These are phyloP conservation scores for Lyophyllum shimeji DNA, from an alignment of 768 basidiomycete species.

Conservation along the genomic window DNA sequence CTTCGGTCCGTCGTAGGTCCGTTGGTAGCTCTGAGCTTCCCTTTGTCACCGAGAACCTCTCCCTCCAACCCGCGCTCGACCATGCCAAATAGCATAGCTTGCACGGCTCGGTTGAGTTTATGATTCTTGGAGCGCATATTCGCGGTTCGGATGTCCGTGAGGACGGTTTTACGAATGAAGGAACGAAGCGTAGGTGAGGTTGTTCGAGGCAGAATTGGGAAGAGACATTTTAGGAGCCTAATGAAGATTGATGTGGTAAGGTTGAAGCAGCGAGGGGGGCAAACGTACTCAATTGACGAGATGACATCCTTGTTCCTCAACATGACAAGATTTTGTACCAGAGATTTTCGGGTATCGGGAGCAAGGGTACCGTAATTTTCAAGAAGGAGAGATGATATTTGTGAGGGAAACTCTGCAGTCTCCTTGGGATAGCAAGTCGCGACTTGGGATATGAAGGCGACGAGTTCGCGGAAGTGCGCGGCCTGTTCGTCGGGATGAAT, in stretches of 20 bases:
- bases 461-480: slow-evolving; percentile 80
- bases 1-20: slow-evolving; percentile 37
- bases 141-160: slow-evolving; percentile 89
- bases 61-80: slow-evolving; percentile 88
- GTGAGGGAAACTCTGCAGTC: slow-evolving; percentile 81
- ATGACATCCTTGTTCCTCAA: slow-evolving; percentile 92
- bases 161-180: slow-evolving; percentile 90
- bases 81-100: slow-evolving; percentile 95
- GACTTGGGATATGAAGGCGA: slow-evolving; percentile 84
- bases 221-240: slow-evolving; percentile 88
- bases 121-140: slow-evolving; percentile 89
- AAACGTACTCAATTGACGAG: slow-evolving; percentile 83
- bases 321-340: slow-evolving; percentile 92
- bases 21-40: slow-evolving; percentile 53
- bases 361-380: slow-evolving; percentile 74
- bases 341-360: slow-evolving; percentile 78
- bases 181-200: slow-evolving; percentile 81
- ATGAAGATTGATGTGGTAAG: neutral
- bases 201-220: slow-evolving; percentile 93
- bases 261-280: slow-evolving; percentile 3
- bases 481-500: slow-evolving; percentile 84
- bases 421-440: slow-evolving; percentile 92
- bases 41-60: slow-evolving; percentile 82
- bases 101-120: slow-evolving; percentile 93
- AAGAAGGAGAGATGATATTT: slow-evolving; percentile 75